Evolutionary conservation across 805 yeast genomes (phyloP), one percentile per base, ranked within the genome.

Genomic region (Tetrapisispora nanseiensis): DNA sequence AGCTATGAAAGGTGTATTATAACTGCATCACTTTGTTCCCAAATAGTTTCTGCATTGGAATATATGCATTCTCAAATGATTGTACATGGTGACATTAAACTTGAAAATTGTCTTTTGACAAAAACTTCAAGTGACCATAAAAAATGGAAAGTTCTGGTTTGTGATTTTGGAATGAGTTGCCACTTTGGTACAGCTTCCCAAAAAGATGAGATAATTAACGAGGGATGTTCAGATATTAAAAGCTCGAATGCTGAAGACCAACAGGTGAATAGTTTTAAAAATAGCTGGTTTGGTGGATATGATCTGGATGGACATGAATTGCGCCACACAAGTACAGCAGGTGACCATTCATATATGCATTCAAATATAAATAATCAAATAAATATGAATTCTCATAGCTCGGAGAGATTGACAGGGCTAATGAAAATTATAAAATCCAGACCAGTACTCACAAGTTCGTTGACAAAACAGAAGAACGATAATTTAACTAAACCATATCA

Each of bases 111-210:
- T 46, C 64, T 86, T 34, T 59, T 85, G 22, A 79, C 79, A 46
- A 64, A 67, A 18, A 20, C 24, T 21, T 50, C 51, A 37, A 48
- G 49, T 6, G 48, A 48, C 11, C 57, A 56, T 5, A 46, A 48
- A 18, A 46, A 51, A 24, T 49, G 64, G 45, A 59, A 51, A 39
- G 57, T 85, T 47, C 56, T 81, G 21, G 57, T 89, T 6, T 85
- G 96, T 63, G 97, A 89, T 62, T 89, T 89, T 65, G 97, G 97
- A 5, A 85, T 89, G 94, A 68, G 77, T 38, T 65, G 67, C 15
- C 41, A 47, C 33, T 49, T 41, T 45, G 49, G 43, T 2, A 5
- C 32, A 12, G 41, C 19, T 12, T 36, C 19, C 26, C 36, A 15
- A 26, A 46, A 46, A n/a, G 45, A 41, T 16, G 38, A 35, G 12